phyloP scores from a whole-genome alignment of 2,329 filamentous ascomycete genomes.

The Aspergillus pseudoviridinutans region DNA sequence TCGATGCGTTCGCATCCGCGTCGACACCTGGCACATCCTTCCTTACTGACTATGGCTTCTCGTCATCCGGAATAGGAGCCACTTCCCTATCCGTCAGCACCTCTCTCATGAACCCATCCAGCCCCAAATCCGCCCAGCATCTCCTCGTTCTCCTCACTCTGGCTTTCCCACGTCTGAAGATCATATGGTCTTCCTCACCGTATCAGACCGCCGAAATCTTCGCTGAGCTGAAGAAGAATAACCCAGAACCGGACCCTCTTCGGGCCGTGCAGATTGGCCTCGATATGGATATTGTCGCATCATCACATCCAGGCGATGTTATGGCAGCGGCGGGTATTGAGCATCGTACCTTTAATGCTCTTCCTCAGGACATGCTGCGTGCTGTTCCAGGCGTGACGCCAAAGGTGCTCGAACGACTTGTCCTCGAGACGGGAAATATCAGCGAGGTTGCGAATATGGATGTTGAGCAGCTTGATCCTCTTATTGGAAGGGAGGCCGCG shows the following conservation, averaged over 20 bases:
- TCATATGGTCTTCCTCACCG: slow-evolving; percentile 90
- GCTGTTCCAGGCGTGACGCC: slow-evolving; percentile 79
- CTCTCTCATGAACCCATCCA: slow-evolving; percentile 58
- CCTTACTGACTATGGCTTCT: slow-evolving; percentile 53
- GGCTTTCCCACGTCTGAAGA: slow-evolving; percentile 80
- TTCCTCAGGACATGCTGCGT: slow-evolving; percentile 86
- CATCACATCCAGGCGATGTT: slow-evolving; percentile 44
- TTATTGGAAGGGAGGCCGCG: slow-evolving; percentile 75
- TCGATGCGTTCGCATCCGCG: slow-evolving; percentile 60
- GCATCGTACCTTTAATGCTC: slow-evolving; percentile 71
- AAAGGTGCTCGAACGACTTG: slow-evolving; percentile 70
- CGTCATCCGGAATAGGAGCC: slow-evolving; percentile 30
- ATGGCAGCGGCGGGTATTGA: slow-evolving; percentile 52
- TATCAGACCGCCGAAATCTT: slow-evolving; percentile 98
- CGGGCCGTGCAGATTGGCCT: slow-evolving; percentile 80
- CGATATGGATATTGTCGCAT: slow-evolving; percentile 47
- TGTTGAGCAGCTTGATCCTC: slow-evolving; percentile 64
- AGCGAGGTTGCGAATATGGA: slow-evolving; percentile 81
- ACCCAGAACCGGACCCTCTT: slow-evolving; percentile 85
- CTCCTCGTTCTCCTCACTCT: slow-evolving; percentile 90
- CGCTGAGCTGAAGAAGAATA: slow-evolving; percentile 82
- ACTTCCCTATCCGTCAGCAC: slow-evolving; percentile 58
- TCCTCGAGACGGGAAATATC: slow-evolving; percentile 70
- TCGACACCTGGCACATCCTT: slow-evolving; percentile 38
- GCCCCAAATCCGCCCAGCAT: slow-evolving; percentile 75